Base-by-base conservation (phyloP, 108 stramenopile genomes). In the Phaeodactylum tricornutum region DNA sequence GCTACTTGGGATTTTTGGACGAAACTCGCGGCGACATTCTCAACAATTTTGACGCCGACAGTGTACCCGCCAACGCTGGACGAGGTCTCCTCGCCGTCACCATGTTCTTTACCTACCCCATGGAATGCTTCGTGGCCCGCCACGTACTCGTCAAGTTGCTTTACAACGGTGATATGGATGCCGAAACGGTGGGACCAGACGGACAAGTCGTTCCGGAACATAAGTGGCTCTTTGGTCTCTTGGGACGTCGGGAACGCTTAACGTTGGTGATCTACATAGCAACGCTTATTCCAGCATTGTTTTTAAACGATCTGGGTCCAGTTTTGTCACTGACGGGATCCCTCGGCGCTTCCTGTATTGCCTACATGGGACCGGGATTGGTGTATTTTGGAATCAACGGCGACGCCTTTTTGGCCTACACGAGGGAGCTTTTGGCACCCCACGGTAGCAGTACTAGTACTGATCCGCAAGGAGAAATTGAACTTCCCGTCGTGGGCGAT, bases 101-200 rank as follows among this genome's bases (percentile, higher is more conserved):
- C 44, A 90, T 90, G 88, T 79, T 85, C 44, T 80, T 81, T 34
- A 84, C 81, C 2, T 82, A 79, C 37, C 78, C 81, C 35, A 72
- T 78, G 72, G 47, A 49, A 16, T 28, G 3, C 21, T 88, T 88
- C 67, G 86, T 88, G 34, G 81, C 79, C 11, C 61, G 86, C 16
- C 86, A 88, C 49, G 86, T 88, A 0, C 33, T 88, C 7, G 58
- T 79, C 15, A 59, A 75, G 58, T 38, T 88, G 8, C 22, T 88
- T 20, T 78, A 67, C 51, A 50, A 70, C 42, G 81, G 86, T 6
- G 79, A 84, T 40, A 74, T 84, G 77, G 81, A 88, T 33, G 79
- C 58, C 1, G 63, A 47, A 31, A 47, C 42, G 40, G 57, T 21
- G 25, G 50, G 47, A 30, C 12, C 28, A 11, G 29, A 42, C 19